Base-by-base conservation (phyloP, 805 yeast genomes). In the Saccharomycopsis capsularis region DNA sequence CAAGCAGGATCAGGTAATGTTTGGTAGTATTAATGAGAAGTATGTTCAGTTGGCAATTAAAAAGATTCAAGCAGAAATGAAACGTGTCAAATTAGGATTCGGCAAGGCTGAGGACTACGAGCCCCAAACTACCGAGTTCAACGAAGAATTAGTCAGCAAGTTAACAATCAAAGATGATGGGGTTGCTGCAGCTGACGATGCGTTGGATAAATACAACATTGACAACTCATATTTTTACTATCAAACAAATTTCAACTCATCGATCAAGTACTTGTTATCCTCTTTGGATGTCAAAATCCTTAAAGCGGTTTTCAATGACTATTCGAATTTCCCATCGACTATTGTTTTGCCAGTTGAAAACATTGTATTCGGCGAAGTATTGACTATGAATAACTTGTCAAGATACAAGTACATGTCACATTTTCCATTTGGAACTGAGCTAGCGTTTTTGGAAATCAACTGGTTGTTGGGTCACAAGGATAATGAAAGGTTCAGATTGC, bases 391-490 rank as follows among this genome's bases (percentile, higher is more conserved):
- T 2, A 55, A 83, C 58, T 57, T 76, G 2, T 74, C 76, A 45
- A 78, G 81, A 55, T 74, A 74, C 61, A 90, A 88, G 63, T 88
- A 85, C 62, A 65, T 93, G 49, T 74, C 85, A 0, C 91, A 91
- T 63, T 65, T 89, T 21, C 97, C 99, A 0, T 62, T 78, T 25
- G 97, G 97, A 1, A 83, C 96, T 0, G 85, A 83, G 46, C 63
- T 91, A 39, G 95, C 89, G 9, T 80, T 86, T 54, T 61, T 93
- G 47, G 98, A 93, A 58, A 75, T 96, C 45, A 82, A 87, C 60
- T 91, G 98, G 98, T 71, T 64, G 46, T 64, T 63, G 46, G 70
- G 34, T 21, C 38, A 25, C 37, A 38, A 29, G 44, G 56, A 25
- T 51, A 54, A 22, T 37, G 35, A 45, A 59, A 13, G 47, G 60